A percentile compares a stretch with the other conserved stretches of the same genome.
phyloP scores from a whole-genome alignment of 2,329 filamentous ascomycete genomes.

The Trichoderma polysporum region DNA sequence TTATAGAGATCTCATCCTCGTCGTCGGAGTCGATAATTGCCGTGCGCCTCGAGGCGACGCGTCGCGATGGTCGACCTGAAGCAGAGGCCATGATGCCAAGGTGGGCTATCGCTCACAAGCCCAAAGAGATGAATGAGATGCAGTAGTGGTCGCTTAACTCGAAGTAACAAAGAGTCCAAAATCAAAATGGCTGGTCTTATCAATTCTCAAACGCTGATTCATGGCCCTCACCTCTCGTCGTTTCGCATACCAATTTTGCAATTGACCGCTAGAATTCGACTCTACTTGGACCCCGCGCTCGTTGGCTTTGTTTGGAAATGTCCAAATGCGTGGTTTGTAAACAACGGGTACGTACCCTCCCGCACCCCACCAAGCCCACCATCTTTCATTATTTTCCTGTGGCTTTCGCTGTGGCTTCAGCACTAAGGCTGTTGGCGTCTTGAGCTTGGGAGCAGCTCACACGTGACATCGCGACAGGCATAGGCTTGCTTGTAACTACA shows the following conservation, averaged over 20 bases:
- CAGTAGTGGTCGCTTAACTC: neutral
- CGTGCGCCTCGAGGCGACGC: conserved; percentile 62
- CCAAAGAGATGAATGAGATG: neutral
- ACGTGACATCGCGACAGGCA: conserved; percentile 28
- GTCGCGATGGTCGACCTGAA: conserved; percentile 40
- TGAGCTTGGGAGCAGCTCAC: conserved; percentile 5
- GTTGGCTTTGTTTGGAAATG: conserved; percentile 39
- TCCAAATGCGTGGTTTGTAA: conserved; percentile 42
- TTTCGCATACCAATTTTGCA: neutral
- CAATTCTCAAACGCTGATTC: neutral
- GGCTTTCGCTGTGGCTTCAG: conserved; percentile 9
- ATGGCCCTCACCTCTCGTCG: neutral
- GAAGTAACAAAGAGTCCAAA: neutral
- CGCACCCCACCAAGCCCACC: conserved; percentile 2
- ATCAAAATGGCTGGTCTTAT: neutral
- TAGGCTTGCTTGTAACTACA: neutral
- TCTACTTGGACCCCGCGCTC: conserved; percentile 24
- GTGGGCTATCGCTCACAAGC: conserved; percentile 19
- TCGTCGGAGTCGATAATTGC: conserved; percentile 80
- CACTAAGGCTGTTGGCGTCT: neutral
- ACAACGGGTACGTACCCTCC: conserved; percentile 32
- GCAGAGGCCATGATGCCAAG: conserved; percentile 35
- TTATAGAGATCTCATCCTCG: conserved; percentile 61
- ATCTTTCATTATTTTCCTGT: neutral
- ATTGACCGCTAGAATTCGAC: conserved; percentile 11